Evolutionary conservation across 805 yeast species (phyloP), one percentile per base, ranked within the genome.

Genomic region (Ogataea dorogensis): DNA sequence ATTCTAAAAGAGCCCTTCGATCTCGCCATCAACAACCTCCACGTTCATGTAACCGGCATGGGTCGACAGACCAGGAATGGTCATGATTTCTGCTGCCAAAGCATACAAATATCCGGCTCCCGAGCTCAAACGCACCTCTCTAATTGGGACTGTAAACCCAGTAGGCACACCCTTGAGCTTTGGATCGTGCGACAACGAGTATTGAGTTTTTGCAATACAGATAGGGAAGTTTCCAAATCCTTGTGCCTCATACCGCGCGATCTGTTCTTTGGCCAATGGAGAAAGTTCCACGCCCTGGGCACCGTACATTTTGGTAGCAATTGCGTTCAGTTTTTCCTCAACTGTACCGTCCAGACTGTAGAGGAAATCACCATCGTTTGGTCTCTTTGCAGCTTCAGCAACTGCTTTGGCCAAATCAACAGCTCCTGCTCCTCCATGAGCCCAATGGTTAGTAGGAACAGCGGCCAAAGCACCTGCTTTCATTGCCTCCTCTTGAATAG

Each of bases 71-170:
- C 94, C 93, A 18, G 94, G 94, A 53, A 84, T 84, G 28, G 94
- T 84, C 69, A 80, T 86, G 54, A 84, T 84, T 61, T 83, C 89
- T 36, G 87, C 93, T 5, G 94, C 93, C 52, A 84, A 69, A 5
- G 91, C 93, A 55, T 83, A 84, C 61, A 84, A 70, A 63, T 84
- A 84, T 4, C 93, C 93, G 24, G 93, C 93, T 63, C 94, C 94
- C 27, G 91, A 91, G 63, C 89, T 88, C 49, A 81, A 73, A 58
- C 86, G 74, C 40, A 84, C 79, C 50, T 84, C 94, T 66, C 91
- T 73, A 50, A 84, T 79, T 39, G 94, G 94, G 68, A 84, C 79
- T 24, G 70, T 77, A 65, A 83, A 84, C 1, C 82, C 91, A 14
- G 78, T 72, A 50, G 94, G 94, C 39, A 81, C 91, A 62, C 91